These are phyloP conservation scores for Colletotrichum magnum DNA, from an alignment of 2,329 filamentous ascomycete species.

Conservation along the genomic window DNA sequence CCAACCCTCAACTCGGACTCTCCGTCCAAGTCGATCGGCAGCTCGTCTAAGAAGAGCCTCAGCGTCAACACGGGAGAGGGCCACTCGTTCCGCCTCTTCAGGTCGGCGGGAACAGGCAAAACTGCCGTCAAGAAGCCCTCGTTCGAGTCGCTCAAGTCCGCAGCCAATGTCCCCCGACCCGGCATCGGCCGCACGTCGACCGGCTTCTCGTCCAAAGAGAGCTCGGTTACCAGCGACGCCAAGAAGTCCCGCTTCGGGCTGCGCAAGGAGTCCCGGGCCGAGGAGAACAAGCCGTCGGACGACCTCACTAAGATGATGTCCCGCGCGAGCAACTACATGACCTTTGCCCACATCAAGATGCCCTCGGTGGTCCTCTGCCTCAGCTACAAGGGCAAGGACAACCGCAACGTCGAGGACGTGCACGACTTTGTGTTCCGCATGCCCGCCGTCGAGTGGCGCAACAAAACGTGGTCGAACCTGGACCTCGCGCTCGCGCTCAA, in stretches of 20 bases:
- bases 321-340: slow-evolving; percentile 97
- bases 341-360: slow-evolving; percentile 93
- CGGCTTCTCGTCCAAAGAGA: slow-evolving; percentile 58
- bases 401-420: slow-evolving; percentile 95
- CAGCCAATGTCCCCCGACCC: slow-evolving; percentile 54
- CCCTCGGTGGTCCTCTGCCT: slow-evolving; percentile 95
- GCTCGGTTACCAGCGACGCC: slow-evolving; percentile 54
- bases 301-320: slow-evolving; percentile 97
- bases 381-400: slow-evolving; percentile 95
- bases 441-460: slow-evolving; percentile 94
- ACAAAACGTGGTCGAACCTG: slow-evolving; percentile 99
- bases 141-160: slow-evolving; percentile 67
- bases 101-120: slow-evolving; percentile 59
- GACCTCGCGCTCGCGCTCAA: slow-evolving; percentile 94
- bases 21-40: slow-evolving; percentile 47
- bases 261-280: slow-evolving; percentile 61
- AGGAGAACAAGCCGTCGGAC: slow-evolving; percentile 79
- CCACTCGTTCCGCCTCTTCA: slow-evolving; percentile 68
- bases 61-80: slow-evolving; percentile 64
- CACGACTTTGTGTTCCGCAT: slow-evolving; percentile 98
- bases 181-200: slow-evolving; percentile 64
- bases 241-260: slow-evolving; percentile 71
- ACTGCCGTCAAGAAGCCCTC: slow-evolving; percentile 67
- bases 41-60: slow-evolving; percentile 61
- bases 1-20: slow-evolving; percentile 81